Conservation (phyloP, 306 rosid genomes). For the Prinsepia uniflora region DNA sequence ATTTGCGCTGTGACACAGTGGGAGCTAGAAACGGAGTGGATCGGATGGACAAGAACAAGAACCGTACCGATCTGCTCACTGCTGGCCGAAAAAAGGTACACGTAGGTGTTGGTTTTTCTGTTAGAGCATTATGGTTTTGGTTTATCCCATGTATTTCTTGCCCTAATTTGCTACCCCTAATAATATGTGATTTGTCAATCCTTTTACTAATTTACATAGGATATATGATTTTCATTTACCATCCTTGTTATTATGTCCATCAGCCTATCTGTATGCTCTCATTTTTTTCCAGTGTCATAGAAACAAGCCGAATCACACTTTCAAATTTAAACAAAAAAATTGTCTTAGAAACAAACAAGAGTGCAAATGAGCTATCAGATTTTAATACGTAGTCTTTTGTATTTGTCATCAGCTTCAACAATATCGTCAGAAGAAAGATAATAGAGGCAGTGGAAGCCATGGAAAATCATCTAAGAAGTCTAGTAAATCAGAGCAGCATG, state of each 20-base stretch:
- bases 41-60: constrained; percentile 87
- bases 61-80: constrained; percentile 90
- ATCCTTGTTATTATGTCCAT: not conserved
- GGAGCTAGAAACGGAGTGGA: constrained; percentile 51
- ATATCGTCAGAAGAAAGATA: constrained; percentile 86
- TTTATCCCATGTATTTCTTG: not conserved
- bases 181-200: not conserved
- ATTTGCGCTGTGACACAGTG: constrained; percentile 34
- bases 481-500: constrained; percentile 45
- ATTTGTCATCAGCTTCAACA: constrained; percentile 67
- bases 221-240: not conserved
- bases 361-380: constrained; percentile 9
- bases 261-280: not conserved
- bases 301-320: not conserved
- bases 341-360: not conserved
- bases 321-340: not conserved
- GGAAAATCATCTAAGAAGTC: constrained; percentile 65
- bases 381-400: constrained; percentile 21
- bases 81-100: constrained; percentile 82
- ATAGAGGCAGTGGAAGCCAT: constrained; percentile 65
- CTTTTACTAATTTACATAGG: not conserved
- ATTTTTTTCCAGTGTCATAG: not conserved
- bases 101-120: not conserved
- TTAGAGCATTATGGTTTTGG: not conserved
- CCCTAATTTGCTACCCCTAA: not conserved